Conservation (phyloP, 768 basidiomycete species). For the Tricholoma flavovirens region DNA sequence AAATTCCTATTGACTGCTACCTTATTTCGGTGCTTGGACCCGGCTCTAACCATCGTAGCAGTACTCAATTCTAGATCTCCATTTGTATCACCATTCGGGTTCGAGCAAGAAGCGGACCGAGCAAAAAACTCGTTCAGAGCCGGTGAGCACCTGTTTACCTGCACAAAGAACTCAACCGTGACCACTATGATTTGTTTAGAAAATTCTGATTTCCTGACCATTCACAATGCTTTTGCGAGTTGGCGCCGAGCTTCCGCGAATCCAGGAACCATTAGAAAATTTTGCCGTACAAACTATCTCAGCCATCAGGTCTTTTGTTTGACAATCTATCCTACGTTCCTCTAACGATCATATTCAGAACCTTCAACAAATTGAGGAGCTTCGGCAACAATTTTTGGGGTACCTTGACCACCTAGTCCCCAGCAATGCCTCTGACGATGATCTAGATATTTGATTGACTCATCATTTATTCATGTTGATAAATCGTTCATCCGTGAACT, state of each 20-base stretch:
- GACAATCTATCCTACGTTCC: neutral
- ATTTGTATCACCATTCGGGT: conserved; percentile 83
- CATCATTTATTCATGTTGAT: conserved; percentile 73
- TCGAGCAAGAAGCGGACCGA: conserved; percentile 79
- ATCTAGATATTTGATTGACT: conserved; percentile 79
- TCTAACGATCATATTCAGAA: conserved; percentile 43
- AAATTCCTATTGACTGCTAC: conserved; percentile 86
- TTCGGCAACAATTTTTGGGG: conserved; percentile 85
- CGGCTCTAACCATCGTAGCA: conserved; percentile 94
- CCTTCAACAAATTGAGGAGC: conserved; percentile 92
- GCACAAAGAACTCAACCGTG: neutral
- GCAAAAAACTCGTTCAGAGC: conserved; percentile 76
- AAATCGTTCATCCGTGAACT: conserved; percentile 62
- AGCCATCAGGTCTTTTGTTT: conserved; percentile 63
- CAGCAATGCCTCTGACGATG: conserved; percentile 6
- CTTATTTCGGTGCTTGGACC: conserved; percentile 86
- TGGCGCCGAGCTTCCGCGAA: conserved; percentile 80
- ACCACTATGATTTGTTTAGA: conserved; percentile 38
- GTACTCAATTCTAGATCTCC: conserved; percentile 90
- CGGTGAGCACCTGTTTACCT: conserved; percentile 38
- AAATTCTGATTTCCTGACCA: conserved; percentile 91
- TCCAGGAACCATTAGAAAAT: conserved; percentile 55
- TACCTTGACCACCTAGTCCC: conserved; percentile 19
- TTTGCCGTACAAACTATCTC: conserved; percentile 75
- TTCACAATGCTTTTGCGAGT: conserved; percentile 83